Conservation (phyloP, 164 flowering plant genomes). For the Platanus orientalis region DNA sequence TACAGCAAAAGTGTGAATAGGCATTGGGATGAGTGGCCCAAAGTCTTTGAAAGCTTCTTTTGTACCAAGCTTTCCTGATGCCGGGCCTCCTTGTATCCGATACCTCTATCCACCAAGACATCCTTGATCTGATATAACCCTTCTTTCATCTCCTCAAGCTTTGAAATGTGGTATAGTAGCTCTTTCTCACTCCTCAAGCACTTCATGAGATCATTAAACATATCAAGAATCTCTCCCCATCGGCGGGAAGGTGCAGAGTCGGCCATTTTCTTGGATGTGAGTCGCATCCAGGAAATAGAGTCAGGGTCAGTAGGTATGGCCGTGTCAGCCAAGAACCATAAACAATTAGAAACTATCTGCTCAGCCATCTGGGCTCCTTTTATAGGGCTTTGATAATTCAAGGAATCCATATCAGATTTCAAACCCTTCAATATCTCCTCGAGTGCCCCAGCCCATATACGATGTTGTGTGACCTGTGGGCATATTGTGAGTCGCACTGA, state of each 20-base stretch:
- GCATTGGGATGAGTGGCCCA: constrained; percentile 78
- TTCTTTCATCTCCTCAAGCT: constrained; percentile 81
- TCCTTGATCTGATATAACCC: constrained; percentile 80
- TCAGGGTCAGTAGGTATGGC: constrained; percentile 36
- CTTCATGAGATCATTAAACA: constrained; percentile 61
- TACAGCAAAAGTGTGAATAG: constrained; percentile 67
- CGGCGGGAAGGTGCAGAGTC: constrained; percentile 22
- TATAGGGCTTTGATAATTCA: constrained; percentile 15
- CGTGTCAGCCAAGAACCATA: constrained; percentile 44
- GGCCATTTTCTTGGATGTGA: constrained; percentile 33
- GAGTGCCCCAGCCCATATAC: constrained; percentile 60
- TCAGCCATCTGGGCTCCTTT: constrained; percentile 38
- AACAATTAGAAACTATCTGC: constrained; percentile 60
- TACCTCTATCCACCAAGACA: constrained; percentile 52
- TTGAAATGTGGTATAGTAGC: constrained; percentile 33
- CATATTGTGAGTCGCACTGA: constrained; percentile 47
- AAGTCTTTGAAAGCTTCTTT: constrained; percentile 51
- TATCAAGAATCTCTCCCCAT: constrained; percentile 76
- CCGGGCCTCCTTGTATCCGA: constrained; percentile 67
- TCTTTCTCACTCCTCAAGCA: constrained; percentile 41
- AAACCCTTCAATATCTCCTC: constrained; percentile 50
- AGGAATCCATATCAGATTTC: constrained; percentile 44
- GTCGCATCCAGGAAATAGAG: constrained; percentile 77
- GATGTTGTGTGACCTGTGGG: constrained; percentile 67
- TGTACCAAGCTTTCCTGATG: constrained; percentile 71